phyloP scores from a whole-genome alignment of 1,284 basidiomycete genomes.

The Stygiomarasmius scandens region DNA sequence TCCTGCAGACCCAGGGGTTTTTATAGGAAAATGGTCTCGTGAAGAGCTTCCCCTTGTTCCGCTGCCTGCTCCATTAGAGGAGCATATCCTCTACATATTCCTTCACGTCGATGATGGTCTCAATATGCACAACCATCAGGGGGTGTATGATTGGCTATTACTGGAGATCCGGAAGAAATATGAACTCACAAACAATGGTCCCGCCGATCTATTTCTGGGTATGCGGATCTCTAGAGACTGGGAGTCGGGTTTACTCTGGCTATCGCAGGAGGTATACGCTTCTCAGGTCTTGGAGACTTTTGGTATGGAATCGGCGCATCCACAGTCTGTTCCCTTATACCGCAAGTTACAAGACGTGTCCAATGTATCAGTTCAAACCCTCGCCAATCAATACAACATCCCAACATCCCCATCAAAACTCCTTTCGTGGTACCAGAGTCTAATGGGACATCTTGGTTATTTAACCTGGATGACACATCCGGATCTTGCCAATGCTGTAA shows the following conservation, averaged over 20 bases:
- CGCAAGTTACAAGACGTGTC: not conserved
- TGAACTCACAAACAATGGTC: not conserved
- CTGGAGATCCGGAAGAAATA: not conserved
- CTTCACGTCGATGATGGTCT: constrained; percentile 11
- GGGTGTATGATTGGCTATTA: constrained; percentile 7
- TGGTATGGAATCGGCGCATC: too few relatives aligned
- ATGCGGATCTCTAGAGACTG: not conserved
- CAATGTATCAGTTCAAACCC: too few relatives aligned
- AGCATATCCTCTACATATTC: not conserved
- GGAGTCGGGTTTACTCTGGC: not conserved
- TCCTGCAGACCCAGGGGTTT: too few relatives aligned
- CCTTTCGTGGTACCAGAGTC: too few relatives aligned
- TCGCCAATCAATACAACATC: too few relatives aligned
- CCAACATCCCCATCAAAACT: too few relatives aligned
- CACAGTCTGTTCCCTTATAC: not conserved
- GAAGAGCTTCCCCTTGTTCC: too few relatives aligned
- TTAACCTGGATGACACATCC: too few relatives aligned
- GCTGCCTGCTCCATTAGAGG: too few relatives aligned
- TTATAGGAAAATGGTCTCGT: too few relatives aligned
- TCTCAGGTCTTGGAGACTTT: not conserved
- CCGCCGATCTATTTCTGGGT: not conserved
- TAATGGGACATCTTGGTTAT: too few relatives aligned
- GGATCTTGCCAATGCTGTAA: constrained; percentile 4
- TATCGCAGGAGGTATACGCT: not conserved
- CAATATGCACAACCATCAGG: not conserved